Percentiles rank a stretch among this genome's conserved stretches.
Conservation (phyloP, 2,329 filamentous ascomycete genomes). For the Talaromyces albobiverticillius region DNA sequence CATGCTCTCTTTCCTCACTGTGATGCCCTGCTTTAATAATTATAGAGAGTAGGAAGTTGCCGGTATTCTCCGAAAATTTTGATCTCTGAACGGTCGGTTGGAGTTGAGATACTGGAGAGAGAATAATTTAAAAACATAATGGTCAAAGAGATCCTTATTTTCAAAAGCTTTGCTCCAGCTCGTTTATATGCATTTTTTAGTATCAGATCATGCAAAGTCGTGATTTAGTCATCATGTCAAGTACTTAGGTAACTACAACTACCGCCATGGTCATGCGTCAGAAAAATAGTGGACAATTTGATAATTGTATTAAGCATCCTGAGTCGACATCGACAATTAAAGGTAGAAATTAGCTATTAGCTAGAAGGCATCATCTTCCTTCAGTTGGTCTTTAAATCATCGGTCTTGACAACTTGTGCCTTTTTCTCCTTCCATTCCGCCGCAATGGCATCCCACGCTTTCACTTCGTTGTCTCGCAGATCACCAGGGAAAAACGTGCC, state of each 20-base stretch:
- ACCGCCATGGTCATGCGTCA: not conserved
- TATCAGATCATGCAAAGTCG: no score
- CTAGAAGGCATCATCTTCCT: conserved; percentile 5
- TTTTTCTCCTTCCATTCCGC: conserved; percentile 13
- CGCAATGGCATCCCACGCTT: conserved; percentile 16
- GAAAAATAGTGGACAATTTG: not conserved
- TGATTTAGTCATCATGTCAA: no score
- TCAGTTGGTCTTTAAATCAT: not conserved
- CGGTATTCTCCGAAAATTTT: no score
- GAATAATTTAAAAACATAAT: not conserved
- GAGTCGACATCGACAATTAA: not conserved
- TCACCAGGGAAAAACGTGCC: conserved; percentile 30
- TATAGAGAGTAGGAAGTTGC: no score
- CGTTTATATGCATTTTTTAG: no score
- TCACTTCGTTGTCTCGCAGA: conserved; percentile 17
- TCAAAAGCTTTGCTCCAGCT: no score
- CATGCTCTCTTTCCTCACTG: no score
- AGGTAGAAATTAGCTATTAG: not conserved
- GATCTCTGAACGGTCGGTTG: no score
- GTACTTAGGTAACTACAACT: no score
- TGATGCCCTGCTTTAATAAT: no score
- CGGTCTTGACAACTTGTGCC: not conserved
- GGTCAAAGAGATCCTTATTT: not conserved
- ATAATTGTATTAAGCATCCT: not conserved
- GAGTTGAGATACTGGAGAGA: not conserved